Evolutionary conservation across 1,284 basidiomycete species (phyloP).

Genomic region (Tetrapyrgos nigripes): DNA sequence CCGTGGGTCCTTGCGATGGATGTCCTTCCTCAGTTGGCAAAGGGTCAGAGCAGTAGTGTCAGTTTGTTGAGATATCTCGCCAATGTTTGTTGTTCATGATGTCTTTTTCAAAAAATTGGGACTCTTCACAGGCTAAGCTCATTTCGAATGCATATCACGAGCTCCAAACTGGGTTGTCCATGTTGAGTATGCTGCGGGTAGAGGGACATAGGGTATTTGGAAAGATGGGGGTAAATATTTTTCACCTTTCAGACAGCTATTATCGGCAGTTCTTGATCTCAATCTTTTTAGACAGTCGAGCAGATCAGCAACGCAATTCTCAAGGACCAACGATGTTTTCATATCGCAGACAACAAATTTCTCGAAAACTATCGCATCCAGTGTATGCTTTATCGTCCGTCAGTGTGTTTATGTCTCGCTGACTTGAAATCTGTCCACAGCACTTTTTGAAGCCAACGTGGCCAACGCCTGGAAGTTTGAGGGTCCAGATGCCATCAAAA

Average conservation of each 20-base stretch:
- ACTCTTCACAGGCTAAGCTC: constrained; percentile 34
- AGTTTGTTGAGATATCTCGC: no score
- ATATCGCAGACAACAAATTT: constrained; percentile 30
- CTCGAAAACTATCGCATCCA: constrained; percentile 40
- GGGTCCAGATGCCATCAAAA: constrained; percentile 35
- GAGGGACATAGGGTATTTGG: no score
- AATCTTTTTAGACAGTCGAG: constrained; percentile 27
- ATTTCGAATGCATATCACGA: constrained; percentile 36
- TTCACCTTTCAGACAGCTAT: constrained; percentile 1
- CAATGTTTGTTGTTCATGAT: constrained; percentile 10
- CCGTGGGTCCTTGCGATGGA: no score
- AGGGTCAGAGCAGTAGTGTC: neutral
- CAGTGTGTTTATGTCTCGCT: neutral
- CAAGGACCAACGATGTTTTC: constrained; percentile 41
- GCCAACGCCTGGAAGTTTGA: constrained; percentile 36
- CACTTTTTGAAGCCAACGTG: constrained; percentile 32
- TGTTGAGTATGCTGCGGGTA: constrained; percentile 24
- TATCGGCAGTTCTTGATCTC: no score
- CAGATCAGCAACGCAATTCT: constrained; percentile 38
- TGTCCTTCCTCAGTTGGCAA: no score
- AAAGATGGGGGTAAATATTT: neutral
- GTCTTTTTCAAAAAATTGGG: neutral
- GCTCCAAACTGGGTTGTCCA: constrained; percentile 34
- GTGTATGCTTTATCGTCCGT: constrained; percentile 25
- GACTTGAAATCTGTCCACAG: constrained; percentile 20